Evolutionary conservation across 164 flowering plant genomes (phyloP).

Genomic region (Vitis amurensis): DNA sequence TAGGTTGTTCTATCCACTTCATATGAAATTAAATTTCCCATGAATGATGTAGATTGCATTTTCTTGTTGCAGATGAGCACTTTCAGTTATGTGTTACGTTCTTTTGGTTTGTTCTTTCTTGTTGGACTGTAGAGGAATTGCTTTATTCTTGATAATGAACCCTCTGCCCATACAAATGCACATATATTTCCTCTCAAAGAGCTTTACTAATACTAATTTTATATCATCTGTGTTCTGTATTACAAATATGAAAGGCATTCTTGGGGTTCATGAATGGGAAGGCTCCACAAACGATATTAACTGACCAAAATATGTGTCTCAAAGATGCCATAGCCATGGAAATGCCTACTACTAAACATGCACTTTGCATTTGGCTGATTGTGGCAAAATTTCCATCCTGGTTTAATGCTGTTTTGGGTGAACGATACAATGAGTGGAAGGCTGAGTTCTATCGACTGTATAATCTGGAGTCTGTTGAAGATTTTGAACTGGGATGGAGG

Average conservation of each 20-base stretch:
- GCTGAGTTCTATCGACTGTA: constrained; percentile 79
- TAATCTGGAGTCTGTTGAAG: constrained; percentile 74
- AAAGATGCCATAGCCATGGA: constrained; percentile 84
- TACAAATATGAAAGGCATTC: constrained; percentile 52
- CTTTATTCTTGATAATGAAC: neutral
- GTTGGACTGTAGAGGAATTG: neutral
- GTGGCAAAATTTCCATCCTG: constrained; percentile 96
- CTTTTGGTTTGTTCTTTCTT: neutral
- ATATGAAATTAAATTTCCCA: neutral
- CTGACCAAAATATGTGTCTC: constrained; percentile 85
- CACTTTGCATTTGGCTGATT: constrained; percentile 92
- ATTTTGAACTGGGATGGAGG: constrained; percentile 88
- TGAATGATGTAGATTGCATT: neutral
- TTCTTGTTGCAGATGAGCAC: neutral
- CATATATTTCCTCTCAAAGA: neutral
- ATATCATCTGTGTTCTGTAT: constrained; percentile 9
- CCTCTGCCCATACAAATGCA: neutral
- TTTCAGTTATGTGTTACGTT: no score
- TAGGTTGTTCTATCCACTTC: neutral
- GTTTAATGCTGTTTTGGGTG: constrained; percentile 90
- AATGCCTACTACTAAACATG: constrained; percentile 80
- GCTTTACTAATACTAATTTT: constrained; percentile 1
- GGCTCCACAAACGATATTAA: constrained; percentile 85
- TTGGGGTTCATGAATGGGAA: constrained; percentile 84
- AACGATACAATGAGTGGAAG: constrained; percentile 94